Evolutionary conservation across 352 stramenopile species (phyloP), one percentile per base, ranked within the genome.

Genomic region (Elongisporangium anandrum): DNA sequence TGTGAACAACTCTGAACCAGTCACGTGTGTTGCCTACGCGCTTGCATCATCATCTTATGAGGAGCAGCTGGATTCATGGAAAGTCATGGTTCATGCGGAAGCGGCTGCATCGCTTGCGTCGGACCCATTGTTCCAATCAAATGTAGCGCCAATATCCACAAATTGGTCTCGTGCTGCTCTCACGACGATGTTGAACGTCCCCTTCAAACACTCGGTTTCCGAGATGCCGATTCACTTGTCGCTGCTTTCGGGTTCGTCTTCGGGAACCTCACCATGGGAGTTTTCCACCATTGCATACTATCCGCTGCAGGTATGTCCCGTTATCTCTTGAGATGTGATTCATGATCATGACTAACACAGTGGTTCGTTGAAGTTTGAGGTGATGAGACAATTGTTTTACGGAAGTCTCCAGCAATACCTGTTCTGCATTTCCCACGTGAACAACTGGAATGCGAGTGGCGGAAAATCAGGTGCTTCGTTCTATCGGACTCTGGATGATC

Each of bases 391-490:
- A 41, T 80, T 99, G 13, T 94, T 94, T 52, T 94, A 85, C 50
- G 81, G 80, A 4, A 77, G 57, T 52, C 65, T 81, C 15, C 70
- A 71, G 22, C 75, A 73, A 29, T 97, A 87, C 55, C 61, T 94
- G n/a, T 87, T 87, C 56, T 95, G 86, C 3, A 83, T 96, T 60
- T 81, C 88, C 5, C 77, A 92, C 24, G 85, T 94, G 16, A 70
- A 81, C 59, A 77, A 78, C 23, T 99, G 95, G 95, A 79, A 95
- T 49, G 94, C 96, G 16, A 97, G 90, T 61, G 97, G 97, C 24
- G 97, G 97, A 38, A 99, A 99, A 78, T 98, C 93, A 10, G 96
- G 96, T 16, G 97, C 97, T 38, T 96, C 85, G 1, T 99, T 99
- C 70, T 95, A 93, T 38, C 89, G 95, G 60, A 98, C 96, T 13